Percentiles rank a stretch among this genome's conserved stretches.
Evolutionary conservation across 2,329 filamentous ascomycete species (phyloP).

Genomic region (Rutstroemia sp.): DNA sequence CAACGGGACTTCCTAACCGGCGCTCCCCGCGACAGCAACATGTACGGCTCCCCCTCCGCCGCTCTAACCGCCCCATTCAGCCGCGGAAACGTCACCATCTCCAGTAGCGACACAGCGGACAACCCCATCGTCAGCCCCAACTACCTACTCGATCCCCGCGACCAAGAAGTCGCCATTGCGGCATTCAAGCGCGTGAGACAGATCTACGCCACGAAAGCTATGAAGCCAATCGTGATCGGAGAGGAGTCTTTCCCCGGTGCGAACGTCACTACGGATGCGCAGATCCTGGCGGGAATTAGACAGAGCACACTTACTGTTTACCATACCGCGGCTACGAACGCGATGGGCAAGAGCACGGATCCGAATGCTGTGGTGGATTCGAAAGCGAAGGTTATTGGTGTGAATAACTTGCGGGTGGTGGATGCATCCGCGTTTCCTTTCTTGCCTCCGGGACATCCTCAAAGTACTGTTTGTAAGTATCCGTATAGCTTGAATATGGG

Average conservation of each 20-base stretch:
- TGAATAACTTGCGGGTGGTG: conserved; percentile 14
- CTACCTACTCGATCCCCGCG: conserved; percentile 36
- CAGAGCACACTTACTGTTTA: conserved; percentile 30
- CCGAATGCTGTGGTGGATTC: conserved; percentile 25
- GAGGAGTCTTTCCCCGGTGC: not conserved
- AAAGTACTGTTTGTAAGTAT: conserved; percentile 1
- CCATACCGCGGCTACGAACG: conserved; percentile 47
- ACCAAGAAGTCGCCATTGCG: conserved; percentile 37
- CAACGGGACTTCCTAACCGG: not conserved
- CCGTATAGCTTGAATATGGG: too few species aligned
- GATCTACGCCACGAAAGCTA: not conserved
- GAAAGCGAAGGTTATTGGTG: conserved; percentile 14
- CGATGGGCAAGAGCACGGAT: conserved; percentile 43
- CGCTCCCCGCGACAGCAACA: not conserved
- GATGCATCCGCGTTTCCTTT: conserved; percentile 19
- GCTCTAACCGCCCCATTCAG: conserved; percentile 31
- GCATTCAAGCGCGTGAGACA: conserved; percentile 36
- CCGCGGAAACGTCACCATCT: conserved; percentile 32
- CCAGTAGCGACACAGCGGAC: conserved; percentile 27
- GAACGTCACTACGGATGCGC: conserved; percentile 9
- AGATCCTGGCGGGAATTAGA: conserved; percentile 16
- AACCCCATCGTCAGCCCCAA: conserved; percentile 36
- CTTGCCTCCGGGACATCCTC: conserved; percentile 34
- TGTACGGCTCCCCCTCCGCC: not conserved
- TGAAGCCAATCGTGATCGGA: not conserved